phyloP scores from a whole-genome alignment of 2,329 filamentous ascomycete genomes.

The Penicillium sp. region DNA sequence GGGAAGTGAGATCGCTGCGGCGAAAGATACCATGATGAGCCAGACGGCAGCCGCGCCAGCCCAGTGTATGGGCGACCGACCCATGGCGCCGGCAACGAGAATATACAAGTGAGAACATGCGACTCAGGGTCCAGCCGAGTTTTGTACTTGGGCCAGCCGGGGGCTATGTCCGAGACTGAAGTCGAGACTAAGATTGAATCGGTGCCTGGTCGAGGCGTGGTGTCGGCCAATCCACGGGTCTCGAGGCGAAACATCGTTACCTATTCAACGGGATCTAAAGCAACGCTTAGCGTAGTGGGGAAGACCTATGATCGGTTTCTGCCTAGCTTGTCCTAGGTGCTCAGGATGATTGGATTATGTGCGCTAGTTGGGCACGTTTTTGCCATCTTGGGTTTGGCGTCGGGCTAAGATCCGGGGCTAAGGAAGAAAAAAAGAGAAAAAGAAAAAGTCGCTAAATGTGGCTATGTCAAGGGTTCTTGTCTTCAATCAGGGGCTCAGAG shows the following conservation, averaged over 20 bases:
- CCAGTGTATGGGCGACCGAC: not conserved
- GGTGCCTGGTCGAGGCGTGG: not conserved
- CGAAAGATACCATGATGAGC: not conserved
- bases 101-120: not conserved
- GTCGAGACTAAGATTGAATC: too few relatives aligned
- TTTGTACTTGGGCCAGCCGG: not conserved
- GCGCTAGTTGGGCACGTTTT: not conserved
- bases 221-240: not conserved
- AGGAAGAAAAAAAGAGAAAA: not conserved
- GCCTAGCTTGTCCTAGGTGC: not conserved
- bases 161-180: not conserved
- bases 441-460: too few relatives aligned
- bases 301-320: not conserved
- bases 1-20: not conserved
- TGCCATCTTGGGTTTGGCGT: not conserved
- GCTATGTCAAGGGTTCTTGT: too few relatives aligned
- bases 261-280: not conserved
- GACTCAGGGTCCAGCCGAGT: not conserved
- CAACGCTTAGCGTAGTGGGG: not conserved
- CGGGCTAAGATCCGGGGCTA: not conserved
- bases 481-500: too few relatives aligned
- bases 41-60: slow-evolving; percentile 4
- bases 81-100: slow-evolving; percentile 3
- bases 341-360: not conserved
- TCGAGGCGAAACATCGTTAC: not conserved